These are phyloP conservation scores for Volvox reticuliferus DNA, from an alignment of 139 green algal genomes.

Conservation along the genomic window DNA sequence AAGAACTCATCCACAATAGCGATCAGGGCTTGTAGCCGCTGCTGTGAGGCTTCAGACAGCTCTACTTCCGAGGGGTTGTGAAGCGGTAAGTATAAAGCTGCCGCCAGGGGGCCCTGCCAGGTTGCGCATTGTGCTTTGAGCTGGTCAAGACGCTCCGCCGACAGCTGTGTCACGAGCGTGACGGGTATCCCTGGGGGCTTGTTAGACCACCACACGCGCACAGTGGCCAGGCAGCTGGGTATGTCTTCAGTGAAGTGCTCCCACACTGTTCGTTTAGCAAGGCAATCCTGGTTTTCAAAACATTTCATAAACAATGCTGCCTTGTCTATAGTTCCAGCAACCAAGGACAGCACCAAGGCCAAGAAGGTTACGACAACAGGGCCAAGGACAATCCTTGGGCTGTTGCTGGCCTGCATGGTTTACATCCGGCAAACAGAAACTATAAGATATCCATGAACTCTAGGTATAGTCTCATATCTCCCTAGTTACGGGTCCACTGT, in stretches of 20 bases:
- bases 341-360: background rate
- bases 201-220: conserved; percentile 48
- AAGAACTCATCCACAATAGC: conserved; percentile 22
- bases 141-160: conserved; percentile 45
- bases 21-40: conserved; percentile 34
- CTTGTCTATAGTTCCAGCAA: background rate
- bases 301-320: conserved; percentile 13
- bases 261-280: conserved; percentile 46
- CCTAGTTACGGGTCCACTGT: too few species aligned
- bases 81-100: conserved; percentile 51
- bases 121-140: conserved; percentile 51
- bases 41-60: background rate
- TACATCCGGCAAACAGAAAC: background rate
- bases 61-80: background rate
- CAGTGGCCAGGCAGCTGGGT: conserved; percentile 40
- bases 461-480: too few species aligned
- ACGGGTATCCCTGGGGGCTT: conserved; percentile 28
- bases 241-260: conserved; percentile 51
- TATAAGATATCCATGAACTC: too few species aligned
- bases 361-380: background rate
- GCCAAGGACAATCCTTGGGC: background rate
- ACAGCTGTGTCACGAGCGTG: conserved; percentile 62
- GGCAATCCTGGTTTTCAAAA: conserved; percentile 11
- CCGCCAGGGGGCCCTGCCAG: conserved; percentile 55
- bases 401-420: background rate